Conservation (phyloP, 164 flowering plant genomes). For the Euptelea pleiosperma region DNA sequence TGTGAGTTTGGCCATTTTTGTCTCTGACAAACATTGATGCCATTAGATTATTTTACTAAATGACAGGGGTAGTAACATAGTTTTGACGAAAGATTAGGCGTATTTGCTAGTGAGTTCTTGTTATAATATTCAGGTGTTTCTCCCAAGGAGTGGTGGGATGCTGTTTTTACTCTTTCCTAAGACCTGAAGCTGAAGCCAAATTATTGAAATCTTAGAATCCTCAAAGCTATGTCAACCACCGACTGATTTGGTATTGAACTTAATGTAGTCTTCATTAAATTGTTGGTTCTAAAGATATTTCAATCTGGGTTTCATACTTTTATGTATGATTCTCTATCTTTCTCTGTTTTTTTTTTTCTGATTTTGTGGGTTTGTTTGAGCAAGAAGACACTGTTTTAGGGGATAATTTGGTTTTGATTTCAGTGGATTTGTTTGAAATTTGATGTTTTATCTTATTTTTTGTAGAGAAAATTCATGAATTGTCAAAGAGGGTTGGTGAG, state of each 20-base stretch:
- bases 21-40: too few species aligned
- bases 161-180: background rate
- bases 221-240: constrained; percentile 13
- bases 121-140: background rate
- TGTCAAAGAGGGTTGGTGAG: constrained; percentile 7
- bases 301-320: constrained; percentile 11
- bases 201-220: background rate
- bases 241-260: background rate
- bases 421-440: background rate
- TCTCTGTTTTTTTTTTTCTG: background rate
- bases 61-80: background rate
- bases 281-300: background rate
- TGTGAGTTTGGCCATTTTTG: too few species aligned
- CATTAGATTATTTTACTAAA: too few species aligned
- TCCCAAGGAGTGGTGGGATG: background rate
- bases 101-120: too few species aligned
- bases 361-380: constrained; percentile 1
- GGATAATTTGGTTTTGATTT: background rate
- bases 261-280: too few species aligned
- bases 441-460: background rate
- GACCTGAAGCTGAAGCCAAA: constrained; percentile 1
- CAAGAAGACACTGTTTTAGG: background rate
- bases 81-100: background rate
- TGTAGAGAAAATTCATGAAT: constrained; percentile 1
- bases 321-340: constrained; percentile 4